phyloP scores from a whole-genome alignment of 305 asterid genomes.

The Solanum hybrid region DNA sequence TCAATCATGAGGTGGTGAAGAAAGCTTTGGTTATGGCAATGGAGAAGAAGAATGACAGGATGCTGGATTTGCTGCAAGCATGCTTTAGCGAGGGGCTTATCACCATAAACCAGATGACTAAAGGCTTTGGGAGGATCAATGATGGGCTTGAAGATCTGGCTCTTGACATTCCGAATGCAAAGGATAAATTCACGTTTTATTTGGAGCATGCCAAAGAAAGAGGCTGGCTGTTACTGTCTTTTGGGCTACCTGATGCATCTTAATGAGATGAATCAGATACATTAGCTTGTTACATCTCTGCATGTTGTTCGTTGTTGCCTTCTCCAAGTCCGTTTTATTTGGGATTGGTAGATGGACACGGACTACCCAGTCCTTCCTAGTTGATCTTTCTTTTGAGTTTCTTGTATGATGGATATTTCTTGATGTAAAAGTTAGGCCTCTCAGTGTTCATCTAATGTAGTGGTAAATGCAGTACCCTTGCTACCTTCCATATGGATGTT shows the following conservation, averaged over 20 bases:
- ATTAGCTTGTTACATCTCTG: conserved; percentile 1
- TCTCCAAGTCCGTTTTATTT: neutral
- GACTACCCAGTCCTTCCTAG: neutral
- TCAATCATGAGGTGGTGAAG: conserved; percentile 94
- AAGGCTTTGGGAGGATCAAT: conserved; percentile 75
- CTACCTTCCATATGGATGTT: too few species aligned
- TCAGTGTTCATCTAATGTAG: too few species aligned
- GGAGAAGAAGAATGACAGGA: conserved; percentile 95
- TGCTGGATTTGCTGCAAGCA: conserved; percentile 65
- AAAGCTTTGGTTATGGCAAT: conserved; percentile 92
- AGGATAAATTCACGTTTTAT: conserved; percentile 59
- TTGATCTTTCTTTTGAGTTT: neutral
- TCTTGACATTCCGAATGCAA: conserved; percentile 84
- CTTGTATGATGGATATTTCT: neutral
- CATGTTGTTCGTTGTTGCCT: conserved; percentile 8
- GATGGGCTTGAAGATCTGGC: conserved; percentile 92
- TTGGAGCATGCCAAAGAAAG: conserved; percentile 43
- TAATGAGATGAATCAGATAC: conserved; percentile 16
- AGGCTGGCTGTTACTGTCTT: conserved; percentile 52
- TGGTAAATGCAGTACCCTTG: too few species aligned
- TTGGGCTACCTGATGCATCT: conserved; percentile 16
- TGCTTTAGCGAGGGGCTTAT: conserved; percentile 83
- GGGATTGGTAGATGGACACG: neutral
- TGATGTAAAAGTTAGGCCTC: neutral
- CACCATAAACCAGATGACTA: conserved; percentile 90